Conservation (phyloP, 371 early-diverging fungal genomes). For the Amoeboaphelidium occidentale region DNA sequence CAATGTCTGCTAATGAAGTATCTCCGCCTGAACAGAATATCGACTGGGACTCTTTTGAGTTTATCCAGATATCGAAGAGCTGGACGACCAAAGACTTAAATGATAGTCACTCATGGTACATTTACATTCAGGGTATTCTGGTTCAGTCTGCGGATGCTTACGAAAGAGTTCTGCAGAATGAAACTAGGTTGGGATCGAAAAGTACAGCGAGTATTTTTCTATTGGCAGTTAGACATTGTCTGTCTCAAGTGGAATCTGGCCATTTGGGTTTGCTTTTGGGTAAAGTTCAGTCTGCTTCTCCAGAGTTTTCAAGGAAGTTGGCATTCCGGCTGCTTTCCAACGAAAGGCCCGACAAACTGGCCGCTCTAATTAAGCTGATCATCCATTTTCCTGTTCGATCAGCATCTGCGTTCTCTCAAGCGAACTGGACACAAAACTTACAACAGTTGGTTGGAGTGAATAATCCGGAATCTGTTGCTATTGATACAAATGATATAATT, state of each 20-base stretch:
- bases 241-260: not conserved
- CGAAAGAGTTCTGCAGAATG: not conserved
- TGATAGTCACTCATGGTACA: not conserved
- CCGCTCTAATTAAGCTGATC: not conserved
- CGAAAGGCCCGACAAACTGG: not conserved
- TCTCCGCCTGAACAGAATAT: too few species aligned
- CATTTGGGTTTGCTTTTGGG: not conserved
- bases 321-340: not conserved
- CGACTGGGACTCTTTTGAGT: too few species aligned
- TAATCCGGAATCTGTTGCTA: too few species aligned
- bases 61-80: too few species aligned
- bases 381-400: not conserved
- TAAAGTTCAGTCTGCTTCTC: not conserved
- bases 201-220: not conserved
- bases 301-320: not conserved
- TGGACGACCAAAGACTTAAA: too few species aligned
- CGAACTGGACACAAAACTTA: too few species aligned
- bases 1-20: too few species aligned
- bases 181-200: not conserved
- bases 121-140: not conserved
- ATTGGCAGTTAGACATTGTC: not conserved
- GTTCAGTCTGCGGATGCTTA: not conserved
- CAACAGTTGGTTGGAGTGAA: too few species aligned
- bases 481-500: too few species aligned
- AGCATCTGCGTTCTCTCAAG: too few species aligned